A percentile compares a stretch with the other conserved stretches of the same genome.
phyloP scores from a whole-genome alignment of 345 rosid species.

The Syzygium grande region DNA sequence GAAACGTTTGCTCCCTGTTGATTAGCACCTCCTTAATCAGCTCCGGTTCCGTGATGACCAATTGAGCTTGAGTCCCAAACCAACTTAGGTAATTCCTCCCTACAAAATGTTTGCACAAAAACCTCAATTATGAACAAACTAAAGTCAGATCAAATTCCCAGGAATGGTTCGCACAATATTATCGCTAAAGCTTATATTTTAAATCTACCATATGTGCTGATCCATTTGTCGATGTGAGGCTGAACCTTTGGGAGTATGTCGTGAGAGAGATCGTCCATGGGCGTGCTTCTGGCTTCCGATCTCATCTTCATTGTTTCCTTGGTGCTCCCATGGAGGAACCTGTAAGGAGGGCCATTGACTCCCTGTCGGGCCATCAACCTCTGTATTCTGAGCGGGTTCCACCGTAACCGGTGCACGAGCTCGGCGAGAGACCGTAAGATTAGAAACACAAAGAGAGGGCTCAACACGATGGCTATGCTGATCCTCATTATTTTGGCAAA shows the following conservation, averaged over 20 bases:
- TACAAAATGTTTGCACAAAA: background rate
- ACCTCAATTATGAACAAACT: background rate
- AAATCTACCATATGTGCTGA: background rate
- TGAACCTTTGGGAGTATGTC: background rate
- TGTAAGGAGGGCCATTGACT: background rate
- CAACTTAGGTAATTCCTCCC: background rate
- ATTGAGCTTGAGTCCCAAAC: background rate
- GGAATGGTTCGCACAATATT: background rate
- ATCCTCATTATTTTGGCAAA: background rate
- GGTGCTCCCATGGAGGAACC: background rate
- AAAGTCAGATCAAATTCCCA: background rate
- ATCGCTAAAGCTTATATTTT: background rate
- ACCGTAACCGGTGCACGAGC: background rate
- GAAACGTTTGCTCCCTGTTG: background rate
- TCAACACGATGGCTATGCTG: background rate
- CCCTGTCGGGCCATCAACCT: background rate
- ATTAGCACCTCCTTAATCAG: background rate
- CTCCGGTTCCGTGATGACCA: background rate
- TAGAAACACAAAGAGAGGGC: background rate
- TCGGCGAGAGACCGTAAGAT: background rate
- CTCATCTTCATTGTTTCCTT: background rate
- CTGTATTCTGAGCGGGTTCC: background rate
- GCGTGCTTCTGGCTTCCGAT: background rate
- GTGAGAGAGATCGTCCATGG: background rate
- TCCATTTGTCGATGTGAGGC: background rate